Base-by-base conservation (phyloP, 352 stramenopile species). In the Pythium phragmiticola region DNA sequence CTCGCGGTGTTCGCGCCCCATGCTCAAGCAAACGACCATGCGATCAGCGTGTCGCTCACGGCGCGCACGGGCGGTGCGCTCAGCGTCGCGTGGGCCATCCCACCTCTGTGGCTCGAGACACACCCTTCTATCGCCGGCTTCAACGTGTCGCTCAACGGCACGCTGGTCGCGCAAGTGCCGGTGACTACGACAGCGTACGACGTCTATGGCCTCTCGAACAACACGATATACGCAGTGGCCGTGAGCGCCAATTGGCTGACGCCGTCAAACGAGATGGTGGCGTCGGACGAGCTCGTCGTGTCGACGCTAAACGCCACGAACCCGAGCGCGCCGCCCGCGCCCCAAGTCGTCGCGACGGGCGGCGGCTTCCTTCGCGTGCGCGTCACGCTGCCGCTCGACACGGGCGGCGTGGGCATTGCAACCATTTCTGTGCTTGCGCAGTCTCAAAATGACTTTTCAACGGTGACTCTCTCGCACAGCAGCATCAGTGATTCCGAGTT, bases 21-120 rank as follows among this genome's bases (percentile, higher is more conserved):
- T 14, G 46, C 39, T 4, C 36, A 37, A 9, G 26, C 7, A 7
- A 51, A 19, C 36, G 48, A 70, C 7, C 37, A 58, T 14, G 8
- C 57, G 33, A n/a, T 60, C 12, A 37, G 43, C 21, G 36, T 75
- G 4, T 63, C 53, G 61, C 28, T 74, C 4, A 28, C 34, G 19
- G 34, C 52, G 17, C 60, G 63, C 28, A 78, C 73, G 16, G 74
- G 75, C 14, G 78, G 78, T 3, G 60, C 72, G 4, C 19, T 87
- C n/a, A 50, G 71, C 42, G 60, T 87, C 3, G 13, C 62, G 16
- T 84, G 76, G 78, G 55, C n/a, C 5, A 47, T 80, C 14, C 55
- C 68, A 8, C 17, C 68, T 13, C n/a, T 53, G 30, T 68, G 61
- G 61, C 47, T 68, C 45, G 23, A 53, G 17, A n/a, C 7, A 2